phyloP scores from a whole-genome alignment of 177 flowering plant species.

The Vitis hybrid region DNA sequence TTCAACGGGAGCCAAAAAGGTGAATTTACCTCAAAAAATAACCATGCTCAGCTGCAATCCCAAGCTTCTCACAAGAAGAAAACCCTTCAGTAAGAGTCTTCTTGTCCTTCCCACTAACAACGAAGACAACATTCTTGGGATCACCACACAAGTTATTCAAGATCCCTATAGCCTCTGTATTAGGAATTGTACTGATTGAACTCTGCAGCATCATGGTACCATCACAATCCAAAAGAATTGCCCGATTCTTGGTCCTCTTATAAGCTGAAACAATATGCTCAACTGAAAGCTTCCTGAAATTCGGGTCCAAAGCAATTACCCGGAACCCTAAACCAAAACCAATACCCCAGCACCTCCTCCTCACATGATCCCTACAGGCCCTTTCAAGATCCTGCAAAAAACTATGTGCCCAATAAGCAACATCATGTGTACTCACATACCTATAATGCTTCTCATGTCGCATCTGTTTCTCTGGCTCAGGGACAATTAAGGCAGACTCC shows the following conservation, averaged over 20 bases:
- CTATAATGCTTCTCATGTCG: constrained; percentile 89
- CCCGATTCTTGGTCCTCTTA: constrained; percentile 80
- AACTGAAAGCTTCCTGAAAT: constrained; percentile 78
- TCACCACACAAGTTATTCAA: constrained; percentile 77
- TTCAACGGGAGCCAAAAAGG: background rate
- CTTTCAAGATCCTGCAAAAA: constrained; percentile 86
- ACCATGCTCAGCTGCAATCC: constrained; percentile 95
- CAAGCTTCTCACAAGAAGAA: constrained; percentile 71
- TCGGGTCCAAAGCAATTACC: constrained; percentile 82
- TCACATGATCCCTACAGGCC: constrained; percentile 77
- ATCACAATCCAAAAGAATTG: constrained; percentile 92
- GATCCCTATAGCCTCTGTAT: constrained; percentile 52
- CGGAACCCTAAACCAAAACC: constrained; percentile 92
- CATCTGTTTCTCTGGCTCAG: constrained; percentile 77
- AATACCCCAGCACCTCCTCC: constrained; percentile 91
- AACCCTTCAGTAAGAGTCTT: constrained; percentile 74
- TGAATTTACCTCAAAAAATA: constrained; percentile 66
- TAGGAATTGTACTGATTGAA: constrained; percentile 54
- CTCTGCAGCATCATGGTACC: constrained; percentile 66
- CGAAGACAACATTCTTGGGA: constrained; percentile 75
- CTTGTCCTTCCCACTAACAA: constrained; percentile 82
- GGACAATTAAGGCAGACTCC: constrained; percentile 60
- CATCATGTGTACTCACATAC: constrained; percentile 93
- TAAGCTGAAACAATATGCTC: constrained; percentile 92
- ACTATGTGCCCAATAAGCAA: constrained; percentile 90